Evolutionary conservation across 495 filamentous ascomycete species (phyloP), one percentile per base, ranked within the genome.

Genomic region (Penicillium pulvis): DNA sequence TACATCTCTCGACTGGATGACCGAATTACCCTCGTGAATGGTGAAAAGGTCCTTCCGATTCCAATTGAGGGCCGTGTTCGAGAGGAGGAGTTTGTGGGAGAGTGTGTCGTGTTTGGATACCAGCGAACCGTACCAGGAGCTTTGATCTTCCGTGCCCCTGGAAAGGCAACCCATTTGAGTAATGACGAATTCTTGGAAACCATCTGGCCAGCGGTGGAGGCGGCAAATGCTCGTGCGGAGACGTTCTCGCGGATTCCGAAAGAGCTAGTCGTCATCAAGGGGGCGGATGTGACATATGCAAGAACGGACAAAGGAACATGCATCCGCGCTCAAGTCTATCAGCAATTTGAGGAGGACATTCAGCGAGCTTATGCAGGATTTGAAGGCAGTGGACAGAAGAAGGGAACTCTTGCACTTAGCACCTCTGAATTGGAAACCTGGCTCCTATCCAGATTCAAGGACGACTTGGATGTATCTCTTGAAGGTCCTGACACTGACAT

Each of bases 21-120:
- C 20, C 82, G 85, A 26, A 74, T 89, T 42, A 84, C 81, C 0
- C 71, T 90, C 5, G 71, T 83, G 16, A 90, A 86, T 14, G 86
- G 86, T 0, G 86, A 88, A 70, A 89, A 90, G 55, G 87, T 88
- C 33, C 85, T 86, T 58, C 86, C 86, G 6, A 79, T 83, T 19
- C 82, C 82, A 1, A 65, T 89, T 16, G 86, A 90, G 73, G 79
- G 75, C 17, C 66, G 69, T 2, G 67, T 76, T 24, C 57, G 75
- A 39, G 67, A 79, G 52, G 66, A 72, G 41, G 53, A 65, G 11
- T 57, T 63, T 1, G 71, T 79, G 6, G 56, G 68, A 14, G 76
- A 79, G 28, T 73, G 71, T 26, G 65, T 79, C 17, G 75, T 70
- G 1, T 79, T 79, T 57, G 76, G 76, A 0, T 64, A 67, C 4